Evolutionary conservation across 129 eudicot species (phyloP), one percentile per base, ranked within the genome.

Genomic region (Chrysanthemum lavandulifolium): DNA sequence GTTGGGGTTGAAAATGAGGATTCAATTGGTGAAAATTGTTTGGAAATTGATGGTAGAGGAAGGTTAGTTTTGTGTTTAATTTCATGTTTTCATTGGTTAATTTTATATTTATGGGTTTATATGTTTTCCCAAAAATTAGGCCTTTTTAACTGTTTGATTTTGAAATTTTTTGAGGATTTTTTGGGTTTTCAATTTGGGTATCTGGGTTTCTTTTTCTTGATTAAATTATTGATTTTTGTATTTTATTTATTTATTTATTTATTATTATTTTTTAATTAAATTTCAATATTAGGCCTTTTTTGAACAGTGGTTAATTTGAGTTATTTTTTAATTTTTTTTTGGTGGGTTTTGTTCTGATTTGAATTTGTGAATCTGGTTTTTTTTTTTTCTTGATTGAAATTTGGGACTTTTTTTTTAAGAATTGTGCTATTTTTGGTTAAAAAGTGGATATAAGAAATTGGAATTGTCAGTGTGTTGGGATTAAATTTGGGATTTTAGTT

Each of bases 21-120:
- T 68, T 84, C 86, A 7, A 78, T 78, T 81, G 89, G 86, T 10
- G 89, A 84, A 58, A 84, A 84, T 19, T 43, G 75, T 68, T n/a
- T 78, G 67, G 88, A 84, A 61, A 78, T 84, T 75, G 83, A 84
- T 48, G 73, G 59, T 64, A 71, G 64, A 81, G 83, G 66, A 67
- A 81, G 89, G 89, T 84, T 67, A 5, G 81, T 74, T 40, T 58
- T 66, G 33, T 0, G n/a, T 49, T 55, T 7, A 27, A n/a, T 56
- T 43, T 31, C 1, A 13, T 1, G 8, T 19, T 14, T 7, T 55
- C n/a, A 27, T n/a, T 13, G 8, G 0, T 25, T 67, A 15, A 13
- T 67, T 25, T 9, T 58, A 5, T 4, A 15, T 57, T 56, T 57
- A 58, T 8, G 36, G 29, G 43, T 60, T 60, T 25, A 54, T 25